Base-by-base conservation (phyloP, 1,284 basidiomycete genomes). In the Fereydounia khargensis region DNA sequence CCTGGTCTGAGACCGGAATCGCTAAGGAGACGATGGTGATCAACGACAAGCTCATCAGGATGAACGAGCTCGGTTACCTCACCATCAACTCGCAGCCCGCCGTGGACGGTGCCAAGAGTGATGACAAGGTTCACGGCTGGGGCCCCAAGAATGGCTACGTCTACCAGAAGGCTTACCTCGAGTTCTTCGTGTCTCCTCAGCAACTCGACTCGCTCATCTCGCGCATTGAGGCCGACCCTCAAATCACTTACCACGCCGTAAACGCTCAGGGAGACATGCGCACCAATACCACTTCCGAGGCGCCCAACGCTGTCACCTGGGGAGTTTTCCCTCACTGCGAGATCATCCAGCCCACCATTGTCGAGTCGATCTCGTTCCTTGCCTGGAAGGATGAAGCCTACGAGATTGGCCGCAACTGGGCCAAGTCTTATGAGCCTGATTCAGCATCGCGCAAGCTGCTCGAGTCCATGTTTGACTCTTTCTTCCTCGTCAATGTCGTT, bases 291-390 rank as follows among this genome's bases (percentile, higher is more conserved):
- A 85, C 87, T 55, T 86, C 86, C 1, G 89, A 94, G 25, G 89
- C 91, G 7, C 91, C 94, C 28, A 98, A 97, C 70, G 95, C 95
- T 6, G 95, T 99, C 35, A 99, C 95, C 0, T 99, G 94, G 95
- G 95, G 94, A 62, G 91, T 95, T 6, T 99, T 97, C 82, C 94
- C 95, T 7, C 70, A 73, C 50, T 16, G 90, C 77, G 95, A 98
- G 80, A 91, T 98, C 69, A 81, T 96, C 38, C 95, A 98, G 76
- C 92, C 94, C 21, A 99, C 95, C 17, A 94, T 98, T 60, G 95
- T 99, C 24, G 95, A 99, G 64, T 61, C 61, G 17, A 74, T 74
- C 51, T 72, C 68, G 27, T 74, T 74, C 65, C 47, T 74, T 27
- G 72, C 72, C 13, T 74, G 72, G 73, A 73, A 74, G 65, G 73